phyloP scores from a whole-genome alignment of 1,284 basidiomycete species.

The Boletus smithii region DNA sequence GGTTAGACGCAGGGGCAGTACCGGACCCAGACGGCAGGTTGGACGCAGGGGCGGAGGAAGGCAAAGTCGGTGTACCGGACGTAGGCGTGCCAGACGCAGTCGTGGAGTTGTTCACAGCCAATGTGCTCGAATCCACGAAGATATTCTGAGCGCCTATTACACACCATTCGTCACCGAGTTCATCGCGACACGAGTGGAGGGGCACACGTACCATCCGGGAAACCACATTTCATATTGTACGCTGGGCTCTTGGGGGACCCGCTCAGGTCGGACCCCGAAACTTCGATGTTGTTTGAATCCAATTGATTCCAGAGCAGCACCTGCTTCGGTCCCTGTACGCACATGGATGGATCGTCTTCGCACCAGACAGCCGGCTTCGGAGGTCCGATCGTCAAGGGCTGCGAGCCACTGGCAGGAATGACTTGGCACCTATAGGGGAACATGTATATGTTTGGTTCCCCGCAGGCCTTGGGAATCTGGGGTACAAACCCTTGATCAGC shows the following conservation, averaged over 20 bases:
- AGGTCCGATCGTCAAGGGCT: conserved; percentile 5
- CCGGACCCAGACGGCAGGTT: neutral
- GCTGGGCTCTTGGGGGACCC: neutral
- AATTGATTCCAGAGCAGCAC: neutral
- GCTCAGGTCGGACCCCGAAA: neutral
- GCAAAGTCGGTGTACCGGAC: neutral
- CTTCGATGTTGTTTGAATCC: conserved; percentile 11
- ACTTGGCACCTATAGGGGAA: conserved; percentile 6
- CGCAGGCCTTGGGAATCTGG: conserved; percentile 11
- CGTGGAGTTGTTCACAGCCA: neutral
- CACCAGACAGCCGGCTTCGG: conserved; percentile 10
- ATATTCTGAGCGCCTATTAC: conserved; percentile 19
- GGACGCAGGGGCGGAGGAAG: neutral
- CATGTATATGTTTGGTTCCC: conserved; percentile 7
- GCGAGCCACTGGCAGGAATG: neutral
- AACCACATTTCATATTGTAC: conserved; percentile 20
- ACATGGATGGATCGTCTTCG: neutral
- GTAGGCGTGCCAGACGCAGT: no score
- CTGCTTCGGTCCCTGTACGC: conserved; percentile 14
- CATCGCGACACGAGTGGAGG: neutral
- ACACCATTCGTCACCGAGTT: neutral
- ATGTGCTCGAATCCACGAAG: neutral
- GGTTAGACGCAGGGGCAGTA: neutral
- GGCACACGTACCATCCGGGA: conserved; percentile 8
- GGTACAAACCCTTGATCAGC: conserved; percentile 1